Evolutionary conservation across 305 asterid genomes (phyloP), one percentile per base, ranked within the genome.

Genomic region (Striga hermonthica): DNA sequence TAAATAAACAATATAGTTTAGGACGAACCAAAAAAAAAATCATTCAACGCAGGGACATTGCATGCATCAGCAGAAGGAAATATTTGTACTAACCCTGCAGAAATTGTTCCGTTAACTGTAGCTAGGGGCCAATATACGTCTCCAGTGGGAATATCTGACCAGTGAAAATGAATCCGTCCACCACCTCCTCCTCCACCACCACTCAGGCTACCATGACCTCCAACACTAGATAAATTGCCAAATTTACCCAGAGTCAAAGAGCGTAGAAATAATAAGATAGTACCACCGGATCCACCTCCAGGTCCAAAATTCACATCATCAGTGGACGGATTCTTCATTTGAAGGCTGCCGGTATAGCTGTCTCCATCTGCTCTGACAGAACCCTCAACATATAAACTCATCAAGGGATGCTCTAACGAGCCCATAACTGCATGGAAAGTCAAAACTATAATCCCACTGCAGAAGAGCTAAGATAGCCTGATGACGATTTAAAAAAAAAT

Each of bases 241-340:
- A 83, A 68, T 34, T 65, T 81, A 57, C 81, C 79, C 62, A 94
- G 84, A 71, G 77, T 66, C 70, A 94, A 77, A 80, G 69, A 60
- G 43, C 71, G 88, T 83, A 91, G 69, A 79, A 87, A 94, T 71
- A 91, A 66, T 83, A 91, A 81, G 74, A 95, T 84, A 57, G 94
- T 87, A 76, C 99, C 99, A 66, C 99, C 99, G 69, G 99, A 94
- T 70, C 99, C 99, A 77, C 99, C 99, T 49, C 99, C 99, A 55
- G 88, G 91, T 68, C 92, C 86, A 63, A 76, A 12, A 68, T 39
- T 63, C 22, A 41, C 58, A 71, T 76, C 68, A 43, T 64, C 59
- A 68, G 37, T 48, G 65, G 59, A 67, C 65, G 69, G 44, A 60
- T 61, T 79, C 61, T 74, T 76, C 72, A 54, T 74, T 60, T 69